These are phyloP conservation scores for Leucoagaricus sp. DNA, from an alignment of 1,284 basidiomycete genomes.

Conservation along the genomic window DNA sequence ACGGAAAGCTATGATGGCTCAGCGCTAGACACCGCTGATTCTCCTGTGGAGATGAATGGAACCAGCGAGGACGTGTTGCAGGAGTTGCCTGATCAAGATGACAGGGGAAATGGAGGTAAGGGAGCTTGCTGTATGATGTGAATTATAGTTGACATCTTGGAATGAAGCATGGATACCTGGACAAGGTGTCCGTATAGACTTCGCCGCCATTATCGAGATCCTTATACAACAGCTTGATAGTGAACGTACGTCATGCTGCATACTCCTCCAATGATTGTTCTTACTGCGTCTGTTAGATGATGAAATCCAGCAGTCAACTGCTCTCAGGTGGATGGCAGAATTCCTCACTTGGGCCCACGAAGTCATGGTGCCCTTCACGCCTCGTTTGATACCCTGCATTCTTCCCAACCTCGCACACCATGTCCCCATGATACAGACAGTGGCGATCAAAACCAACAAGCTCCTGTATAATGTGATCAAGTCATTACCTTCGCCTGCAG, in stretches of 20 bases:
- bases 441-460: slow-evolving; percentile 87
- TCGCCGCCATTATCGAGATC: slow-evolving; percentile 92
- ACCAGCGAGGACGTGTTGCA: background rate
- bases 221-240: slow-evolving; percentile 87
- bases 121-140: slow-evolving; percentile 18
- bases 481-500: slow-evolving; percentile 72
- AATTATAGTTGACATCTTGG: background rate
- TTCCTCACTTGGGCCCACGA: slow-evolving; percentile 88
- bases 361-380: slow-evolving; percentile 94
- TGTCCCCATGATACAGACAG: slow-evolving; percentile 84
- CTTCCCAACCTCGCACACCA: slow-evolving; percentile 95
- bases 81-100: slow-evolving; percentile 49
- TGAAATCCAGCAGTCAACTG: slow-evolving; percentile 87
- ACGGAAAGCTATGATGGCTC: slow-evolving; percentile 23
- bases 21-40: slow-evolving; percentile 1
- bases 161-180: slow-evolving; percentile 83
- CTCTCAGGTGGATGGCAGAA: slow-evolving; percentile 90
- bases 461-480: slow-evolving; percentile 87
- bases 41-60: background rate
- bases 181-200: slow-evolving; percentile 91
- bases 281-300: slow-evolving; percentile 56
- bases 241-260: slow-evolving; percentile 68
- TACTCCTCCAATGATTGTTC: background rate
- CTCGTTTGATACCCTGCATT: slow-evolving; percentile 89
- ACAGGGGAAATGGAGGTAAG: slow-evolving; percentile 65